Percentiles rank a stretch among this genome's conserved stretches.
Evolutionary conservation across 2,329 filamentous ascomycete genomes (phyloP).

Genomic region (Aspergillus viridinutans): DNA sequence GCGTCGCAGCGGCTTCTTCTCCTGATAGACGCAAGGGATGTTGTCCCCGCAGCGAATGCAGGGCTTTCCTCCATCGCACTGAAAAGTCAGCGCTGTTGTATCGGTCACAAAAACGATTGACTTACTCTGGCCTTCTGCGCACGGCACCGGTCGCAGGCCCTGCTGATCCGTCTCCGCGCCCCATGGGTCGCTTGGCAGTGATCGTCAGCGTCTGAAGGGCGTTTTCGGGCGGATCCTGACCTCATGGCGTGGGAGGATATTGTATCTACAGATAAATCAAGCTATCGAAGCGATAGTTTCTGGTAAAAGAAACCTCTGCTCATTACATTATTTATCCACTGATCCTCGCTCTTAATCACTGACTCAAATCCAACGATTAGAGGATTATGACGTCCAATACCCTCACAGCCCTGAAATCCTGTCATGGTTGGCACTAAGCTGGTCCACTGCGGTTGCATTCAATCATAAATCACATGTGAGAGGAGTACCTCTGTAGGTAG

Average conservation of each 20-base stretch:
- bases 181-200: background rate
- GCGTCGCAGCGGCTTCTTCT: background rate
- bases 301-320: background rate
- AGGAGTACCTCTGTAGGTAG: too few species aligned
- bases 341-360: background rate
- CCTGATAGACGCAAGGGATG: background rate
- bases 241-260: background rate
- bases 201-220: background rate
- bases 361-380: background rate
- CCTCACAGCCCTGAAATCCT: background rate
- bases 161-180: background rate
- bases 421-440: background rate
- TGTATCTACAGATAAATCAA: background rate
- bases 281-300: background rate
- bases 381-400: background rate
- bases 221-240: background rate
- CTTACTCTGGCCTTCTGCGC: background rate
- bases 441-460: background rate
- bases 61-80: background rate
- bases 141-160: background rate
- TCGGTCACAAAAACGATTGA: background rate
- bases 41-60: background rate
- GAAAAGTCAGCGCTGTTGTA: background rate
- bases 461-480: background rate
- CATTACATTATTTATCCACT: background rate